These are phyloP conservation scores for Cryptococcus amylolentus DNA, from an alignment of 1,284 basidiomycete genomes.

Conservation along the genomic window DNA sequence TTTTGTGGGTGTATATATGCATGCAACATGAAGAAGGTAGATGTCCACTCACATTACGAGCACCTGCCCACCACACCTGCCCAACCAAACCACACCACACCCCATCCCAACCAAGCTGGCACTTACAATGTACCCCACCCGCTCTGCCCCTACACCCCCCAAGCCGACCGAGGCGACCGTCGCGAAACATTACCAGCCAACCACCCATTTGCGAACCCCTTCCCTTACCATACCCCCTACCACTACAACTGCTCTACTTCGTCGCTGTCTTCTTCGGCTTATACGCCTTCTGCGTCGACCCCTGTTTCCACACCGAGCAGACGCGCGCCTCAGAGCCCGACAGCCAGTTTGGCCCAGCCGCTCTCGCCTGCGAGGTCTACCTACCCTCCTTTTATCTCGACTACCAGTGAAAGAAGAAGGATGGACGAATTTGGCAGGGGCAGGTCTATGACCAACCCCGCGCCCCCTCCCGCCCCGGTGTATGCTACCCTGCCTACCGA, in stretches of 20 bases:
- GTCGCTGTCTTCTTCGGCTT: not conserved
- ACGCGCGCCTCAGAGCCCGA: conserved; percentile 1
- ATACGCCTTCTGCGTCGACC: not conserved
- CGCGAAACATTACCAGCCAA: conserved; percentile 8
- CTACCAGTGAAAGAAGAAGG: not conserved
- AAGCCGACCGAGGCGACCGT: not conserved
- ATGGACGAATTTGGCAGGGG: not conserved
- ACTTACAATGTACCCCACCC: conserved; percentile 14
- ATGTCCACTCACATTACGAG: not conserved
- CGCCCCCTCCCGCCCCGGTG: not conserved
- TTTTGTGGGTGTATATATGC: not conserved
- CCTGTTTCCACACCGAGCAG: not conserved
- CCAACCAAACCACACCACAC: not conserved
- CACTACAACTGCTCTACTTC: conserved; percentile 2
- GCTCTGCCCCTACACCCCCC: conserved; percentile 19
- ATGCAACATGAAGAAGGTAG: not conserved
- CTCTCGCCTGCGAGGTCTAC: conserved; percentile 2
- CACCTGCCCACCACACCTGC: not conserved
- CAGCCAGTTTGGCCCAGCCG: conserved; percentile 5
- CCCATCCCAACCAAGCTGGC: no score
- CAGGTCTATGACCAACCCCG: not conserved
- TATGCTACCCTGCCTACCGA: conserved; percentile 16
- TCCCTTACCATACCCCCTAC: not conserved
- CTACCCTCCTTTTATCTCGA: not conserved
- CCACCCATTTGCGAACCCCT: conserved; percentile 20